Evolutionary conservation across 129 eudicot species (phyloP).

Genomic region (Dittrichia graveolens): DNA sequence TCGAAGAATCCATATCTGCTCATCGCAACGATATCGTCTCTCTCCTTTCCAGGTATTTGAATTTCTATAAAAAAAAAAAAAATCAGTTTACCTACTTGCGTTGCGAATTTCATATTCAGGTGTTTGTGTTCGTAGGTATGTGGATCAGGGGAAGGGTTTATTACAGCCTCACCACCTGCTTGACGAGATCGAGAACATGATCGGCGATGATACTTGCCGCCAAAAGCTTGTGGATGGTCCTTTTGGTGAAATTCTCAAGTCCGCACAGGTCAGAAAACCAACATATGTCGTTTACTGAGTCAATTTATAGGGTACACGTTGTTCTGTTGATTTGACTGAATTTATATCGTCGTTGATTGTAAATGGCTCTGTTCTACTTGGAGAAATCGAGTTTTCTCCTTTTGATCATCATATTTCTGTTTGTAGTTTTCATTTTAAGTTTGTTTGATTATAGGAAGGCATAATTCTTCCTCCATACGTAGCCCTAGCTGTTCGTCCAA

Average conservation of each 20-base stretch:
- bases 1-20: constrained; percentile 72
- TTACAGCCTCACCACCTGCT: constrained; percentile 85
- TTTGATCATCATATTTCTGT: not conserved
- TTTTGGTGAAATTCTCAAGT: constrained; percentile 69
- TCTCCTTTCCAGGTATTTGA: constrained; percentile 78
- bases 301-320: too few relatives aligned
- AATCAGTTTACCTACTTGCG: not conserved
- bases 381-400: not conserved
- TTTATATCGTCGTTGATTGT: too few relatives aligned
- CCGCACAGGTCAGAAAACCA: constrained; percentile 70
- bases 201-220: constrained; percentile 38
- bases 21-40: constrained; percentile 82
- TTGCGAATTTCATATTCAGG: too few relatives aligned
- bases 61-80: too few relatives aligned
- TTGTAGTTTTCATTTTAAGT: not conserved
- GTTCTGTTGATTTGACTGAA: too few relatives aligned
- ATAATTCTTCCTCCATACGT: constrained; percentile 94
- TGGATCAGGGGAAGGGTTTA: constrained; percentile 91
- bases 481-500: constrained; percentile 88
- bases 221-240: constrained; percentile 64
- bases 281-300: too few relatives aligned
- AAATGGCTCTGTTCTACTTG: not conserved
- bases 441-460: constrained; percentile 68
- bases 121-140: constrained; percentile 51
- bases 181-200: constrained; percentile 70